Percentiles rank a stretch among this genome's conserved stretches.
These are phyloP conservation scores for Eutypa lata DNA, from an alignment of 2,329 filamentous ascomycete genomes.

Conservation along the genomic window DNA sequence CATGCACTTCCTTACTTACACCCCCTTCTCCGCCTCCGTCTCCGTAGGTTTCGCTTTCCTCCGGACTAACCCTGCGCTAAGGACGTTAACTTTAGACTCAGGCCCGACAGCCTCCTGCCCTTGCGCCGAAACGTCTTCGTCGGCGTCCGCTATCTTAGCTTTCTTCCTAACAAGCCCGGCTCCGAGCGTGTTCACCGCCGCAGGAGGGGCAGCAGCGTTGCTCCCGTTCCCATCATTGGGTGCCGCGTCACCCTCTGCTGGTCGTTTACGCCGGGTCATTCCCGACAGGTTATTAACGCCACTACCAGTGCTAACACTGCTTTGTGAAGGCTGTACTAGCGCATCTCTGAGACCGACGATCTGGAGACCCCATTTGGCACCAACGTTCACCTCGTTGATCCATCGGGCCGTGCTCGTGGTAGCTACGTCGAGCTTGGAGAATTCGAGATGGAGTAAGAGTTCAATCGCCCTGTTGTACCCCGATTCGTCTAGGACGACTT, in stretches of 20 bases:
- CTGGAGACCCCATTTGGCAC: slow-evolving; percentile 48
- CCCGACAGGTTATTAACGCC: slow-evolving; percentile 46
- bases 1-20: background rate
- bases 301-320: slow-evolving; percentile 1
- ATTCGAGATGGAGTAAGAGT: slow-evolving; percentile 70
- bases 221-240: background rate
- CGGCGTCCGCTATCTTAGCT: slow-evolving; percentile 34
- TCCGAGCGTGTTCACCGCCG: slow-evolving; percentile 32
- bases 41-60: slow-evolving; percentile 52
- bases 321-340: slow-evolving; percentile 6
- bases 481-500: slow-evolving; percentile 59
- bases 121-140: slow-evolving; percentile 6
- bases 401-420: slow-evolving; percentile 65
- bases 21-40: background rate
- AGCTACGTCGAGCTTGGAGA: slow-evolving; percentile 62
- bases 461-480: slow-evolving; percentile 68
- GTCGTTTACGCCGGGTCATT: slow-evolving; percentile 47
- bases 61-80: slow-evolving; percentile 47
- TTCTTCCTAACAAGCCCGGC: slow-evolving; percentile 48
- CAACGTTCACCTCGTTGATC: slow-evolving; percentile 62
- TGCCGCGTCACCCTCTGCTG: slow-evolving; percentile 8
- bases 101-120: slow-evolving; percentile 1
- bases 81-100: slow-evolving; percentile 40
- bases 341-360: slow-evolving; percentile 43
- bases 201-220: slow-evolving; percentile 1